These are phyloP conservation scores for Nicotiana attenuata DNA, from an alignment of 257 asterid species.

Conservation along the genomic window DNA sequence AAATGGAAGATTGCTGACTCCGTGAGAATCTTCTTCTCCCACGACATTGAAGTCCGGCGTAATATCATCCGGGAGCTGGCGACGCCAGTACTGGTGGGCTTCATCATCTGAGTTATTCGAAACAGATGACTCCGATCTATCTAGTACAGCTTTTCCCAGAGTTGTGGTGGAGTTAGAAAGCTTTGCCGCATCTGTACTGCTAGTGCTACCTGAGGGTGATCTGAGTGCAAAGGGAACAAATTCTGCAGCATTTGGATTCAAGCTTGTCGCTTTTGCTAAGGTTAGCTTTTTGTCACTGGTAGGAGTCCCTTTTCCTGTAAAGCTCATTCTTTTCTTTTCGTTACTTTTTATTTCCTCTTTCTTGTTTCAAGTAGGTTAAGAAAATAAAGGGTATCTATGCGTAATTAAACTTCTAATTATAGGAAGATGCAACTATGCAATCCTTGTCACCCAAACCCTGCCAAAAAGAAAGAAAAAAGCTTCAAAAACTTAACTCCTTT, in stretches of 20 bases:
- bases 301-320: conserved; percentile 56
- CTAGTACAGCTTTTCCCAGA: conserved; percentile 58
- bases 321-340: conserved; percentile 46
- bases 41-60: conserved; percentile 73
- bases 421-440: conserved; percentile 14
- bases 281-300: conserved; percentile 50
- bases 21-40: conserved; percentile 62
- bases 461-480: conserved; percentile 9
- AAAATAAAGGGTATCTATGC: conserved; percentile 16
- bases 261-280: conserved; percentile 41
- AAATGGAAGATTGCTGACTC: conserved; percentile 50
- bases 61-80: conserved; percentile 91
- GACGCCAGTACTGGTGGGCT: conserved; percentile 73
- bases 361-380: conserved; percentile 8
- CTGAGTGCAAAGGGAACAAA: conserved; percentile 73
- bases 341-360: background rate
- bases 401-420: conserved; percentile 14
- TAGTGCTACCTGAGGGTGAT: conserved; percentile 39
- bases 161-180: conserved; percentile 28
- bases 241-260: conserved; percentile 93
- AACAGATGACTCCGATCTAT: conserved; percentile 63
- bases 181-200: conserved; percentile 36
- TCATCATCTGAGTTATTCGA: conserved; percentile 84
- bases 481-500: background rate
- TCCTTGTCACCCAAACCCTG: conserved; percentile 73